Conservation (phyloP, 73 alveolate species). For the Tetrahymena malaccensis region DNA sequence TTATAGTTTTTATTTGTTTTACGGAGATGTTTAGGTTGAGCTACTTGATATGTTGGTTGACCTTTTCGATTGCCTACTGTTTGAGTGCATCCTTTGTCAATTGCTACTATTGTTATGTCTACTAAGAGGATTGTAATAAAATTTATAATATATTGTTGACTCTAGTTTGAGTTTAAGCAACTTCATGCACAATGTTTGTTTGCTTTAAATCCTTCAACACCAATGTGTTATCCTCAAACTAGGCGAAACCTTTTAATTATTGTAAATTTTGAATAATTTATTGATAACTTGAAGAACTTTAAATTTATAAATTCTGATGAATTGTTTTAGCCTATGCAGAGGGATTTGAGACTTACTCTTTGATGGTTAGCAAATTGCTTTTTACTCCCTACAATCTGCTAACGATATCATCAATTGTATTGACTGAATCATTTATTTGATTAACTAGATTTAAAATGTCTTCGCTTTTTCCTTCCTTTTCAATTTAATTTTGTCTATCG, state of each 20-base stretch:
- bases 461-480: neutral
- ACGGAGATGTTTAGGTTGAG: neutral
- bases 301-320: neutral
- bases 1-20: neutral
- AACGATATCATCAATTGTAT: neutral
- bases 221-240: neutral
- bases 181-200: neutral
- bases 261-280: neutral
- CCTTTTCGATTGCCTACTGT: neutral
- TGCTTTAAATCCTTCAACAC: neutral
- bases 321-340: neutral
- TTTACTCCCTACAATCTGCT: neutral
- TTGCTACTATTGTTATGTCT: neutral
- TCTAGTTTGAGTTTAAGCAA: neutral
- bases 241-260: neutral
- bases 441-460: neutral
- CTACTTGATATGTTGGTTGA: neutral
- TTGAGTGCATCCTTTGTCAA: neutral
- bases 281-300: neutral
- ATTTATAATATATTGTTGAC: neutral
- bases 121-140: neutral
- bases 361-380: neutral
- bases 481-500: neutral
- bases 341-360: neutral
- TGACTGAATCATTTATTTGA: neutral